Base-by-base conservation (phyloP, 2,329 filamentous ascomycete genomes). In the Aspergillaceae sp. region DNA sequence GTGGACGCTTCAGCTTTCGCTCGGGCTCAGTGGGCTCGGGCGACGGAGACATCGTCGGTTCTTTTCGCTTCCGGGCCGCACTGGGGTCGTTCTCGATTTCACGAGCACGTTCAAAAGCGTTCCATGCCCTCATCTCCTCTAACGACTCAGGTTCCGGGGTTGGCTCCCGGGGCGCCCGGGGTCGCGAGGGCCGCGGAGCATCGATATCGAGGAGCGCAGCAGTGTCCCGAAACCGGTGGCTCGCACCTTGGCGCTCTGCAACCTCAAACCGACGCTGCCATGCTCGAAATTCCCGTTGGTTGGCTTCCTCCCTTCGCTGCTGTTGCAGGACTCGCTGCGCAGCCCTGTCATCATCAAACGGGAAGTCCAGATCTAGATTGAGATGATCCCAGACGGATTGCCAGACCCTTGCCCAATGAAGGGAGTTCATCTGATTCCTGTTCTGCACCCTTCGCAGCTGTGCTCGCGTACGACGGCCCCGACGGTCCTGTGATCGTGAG, bases 261-360 rank as follows among this genome's bases (percentile, higher is more conserved):
- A 94, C 86, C 56, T 83, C 81, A 59, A 94, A 78, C 42, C 90
- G 83, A 61, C 87, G 81, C 64, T 92, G 83, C 88, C 89, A 96
- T 56, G 83, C 81, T 53, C 81, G 67, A 51, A 79, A 76, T 50
- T 83, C 79, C 44, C 76, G 73, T 47, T 74, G 72, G 50, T 80
- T 73, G 10, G 74, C 70, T 44, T 75, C 72, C 27, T 67, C 67
- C 28, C 62, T 61, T 45, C 69, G 67, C 38, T 66, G 69, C 55
- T 74, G 69, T 43, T 75, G 74, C 41, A 80, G 62, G 72, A 79
- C 66, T 74, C 85, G 69, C 64, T 77, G 62, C 53, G 70, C 64
- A 73, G 75, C 70, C 57, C 77, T 72, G 49, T 87, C 85, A 45
- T 92, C 78, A 52, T 84, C 87, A 59, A 91, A 91, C 33, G 91